phyloP scores from a whole-genome alignment of 2,329 filamentous ascomycete species.

The Aureobasidium mangrovei region DNA sequence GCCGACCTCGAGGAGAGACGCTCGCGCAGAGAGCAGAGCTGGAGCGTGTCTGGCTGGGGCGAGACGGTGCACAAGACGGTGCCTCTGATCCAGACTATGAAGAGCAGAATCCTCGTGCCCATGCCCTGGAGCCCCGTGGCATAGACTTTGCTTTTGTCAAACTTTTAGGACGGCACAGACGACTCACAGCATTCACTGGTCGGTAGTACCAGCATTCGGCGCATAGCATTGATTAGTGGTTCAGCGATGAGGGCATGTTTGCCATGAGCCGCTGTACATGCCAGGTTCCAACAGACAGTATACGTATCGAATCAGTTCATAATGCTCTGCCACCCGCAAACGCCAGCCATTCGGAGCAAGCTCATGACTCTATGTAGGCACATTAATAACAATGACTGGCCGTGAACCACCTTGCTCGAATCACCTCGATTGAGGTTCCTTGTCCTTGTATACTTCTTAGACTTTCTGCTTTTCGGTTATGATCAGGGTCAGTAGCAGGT shows the following conservation, averaged over 20 bases:
- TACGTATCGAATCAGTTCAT: too few relatives aligned
- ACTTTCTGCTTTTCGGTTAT: slow-evolving; percentile 33
- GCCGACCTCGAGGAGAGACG: slow-evolving; percentile 92
- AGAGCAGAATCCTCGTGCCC: slow-evolving; percentile 83
- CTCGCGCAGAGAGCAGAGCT: slow-evolving; percentile 83
- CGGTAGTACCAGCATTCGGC: not conserved
- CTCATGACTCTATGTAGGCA: too few relatives aligned
- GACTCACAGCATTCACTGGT: not conserved
- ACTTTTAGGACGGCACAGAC: not conserved
- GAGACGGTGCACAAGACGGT: slow-evolving; percentile 98
- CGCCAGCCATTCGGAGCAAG: too few relatives aligned
- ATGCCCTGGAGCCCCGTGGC: slow-evolving; percentile 83
- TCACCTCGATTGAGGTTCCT: too few relatives aligned
- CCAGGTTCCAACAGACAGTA: not conserved
- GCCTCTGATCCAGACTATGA: slow-evolving; percentile 92
- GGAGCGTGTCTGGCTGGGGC: slow-evolving; percentile 90
- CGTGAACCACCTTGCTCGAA: too few relatives aligned
- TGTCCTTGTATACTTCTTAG: slow-evolving; percentile 19
- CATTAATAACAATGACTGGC: too few relatives aligned
- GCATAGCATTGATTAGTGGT: slow-evolving; percentile 4
- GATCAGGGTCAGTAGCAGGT: slow-evolving; percentile 22
- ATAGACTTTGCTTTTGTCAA: not conserved
- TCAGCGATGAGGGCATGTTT: not conserved
- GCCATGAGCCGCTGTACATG: not conserved
- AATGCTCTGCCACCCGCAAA: too few relatives aligned